These are phyloP conservation scores for Beauveria varroae DNA, from an alignment of 2,329 filamentous ascomycete genomes.

Conservation along the genomic window DNA sequence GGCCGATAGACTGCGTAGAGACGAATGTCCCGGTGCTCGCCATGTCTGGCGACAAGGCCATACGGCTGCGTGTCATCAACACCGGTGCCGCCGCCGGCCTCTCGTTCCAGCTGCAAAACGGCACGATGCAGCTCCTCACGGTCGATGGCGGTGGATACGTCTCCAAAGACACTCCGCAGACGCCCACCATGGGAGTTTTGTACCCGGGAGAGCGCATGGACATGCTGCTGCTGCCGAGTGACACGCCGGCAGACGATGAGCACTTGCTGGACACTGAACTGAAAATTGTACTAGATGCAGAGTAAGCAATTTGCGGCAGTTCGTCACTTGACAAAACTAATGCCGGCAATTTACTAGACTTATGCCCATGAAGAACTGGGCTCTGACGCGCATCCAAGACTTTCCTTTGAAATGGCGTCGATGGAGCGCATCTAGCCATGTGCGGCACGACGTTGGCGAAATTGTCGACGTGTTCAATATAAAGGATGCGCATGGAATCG, in stretches of 20 bases:
- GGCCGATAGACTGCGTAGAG: constrained; percentile 10
- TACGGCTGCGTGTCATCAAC: constrained; percentile 11
- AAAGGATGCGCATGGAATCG: neutral
- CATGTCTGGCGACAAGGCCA: constrained; percentile 4
- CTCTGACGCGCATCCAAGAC: constrained; percentile 14
- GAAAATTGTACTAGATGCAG: constrained; percentile 10
- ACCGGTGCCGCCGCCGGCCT: constrained; percentile 13
- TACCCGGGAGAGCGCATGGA: constrained; percentile 19
- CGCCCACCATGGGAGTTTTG: constrained; percentile 14
- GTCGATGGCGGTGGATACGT: constrained; percentile 16
- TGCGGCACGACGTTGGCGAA: neutral
- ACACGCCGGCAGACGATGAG: neutral
- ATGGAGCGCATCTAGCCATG: neutral
- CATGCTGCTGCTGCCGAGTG: constrained; percentile 4
- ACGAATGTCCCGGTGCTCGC: neutral
- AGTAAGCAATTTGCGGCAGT: neutral
- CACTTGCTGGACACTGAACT: neutral
- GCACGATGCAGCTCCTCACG: constrained; percentile 14
- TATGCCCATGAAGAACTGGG: constrained; percentile 17
- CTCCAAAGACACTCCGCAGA: constrained; percentile 11
- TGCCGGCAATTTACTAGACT: neutral
- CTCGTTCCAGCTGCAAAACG: constrained; percentile 12
- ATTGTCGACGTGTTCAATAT: neutral
- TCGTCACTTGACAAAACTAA: neutral
- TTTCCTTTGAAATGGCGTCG: constrained; percentile 13